Conservation (phyloP, 768 basidiomycete genomes). For the Amylocystis lapponica region DNA sequence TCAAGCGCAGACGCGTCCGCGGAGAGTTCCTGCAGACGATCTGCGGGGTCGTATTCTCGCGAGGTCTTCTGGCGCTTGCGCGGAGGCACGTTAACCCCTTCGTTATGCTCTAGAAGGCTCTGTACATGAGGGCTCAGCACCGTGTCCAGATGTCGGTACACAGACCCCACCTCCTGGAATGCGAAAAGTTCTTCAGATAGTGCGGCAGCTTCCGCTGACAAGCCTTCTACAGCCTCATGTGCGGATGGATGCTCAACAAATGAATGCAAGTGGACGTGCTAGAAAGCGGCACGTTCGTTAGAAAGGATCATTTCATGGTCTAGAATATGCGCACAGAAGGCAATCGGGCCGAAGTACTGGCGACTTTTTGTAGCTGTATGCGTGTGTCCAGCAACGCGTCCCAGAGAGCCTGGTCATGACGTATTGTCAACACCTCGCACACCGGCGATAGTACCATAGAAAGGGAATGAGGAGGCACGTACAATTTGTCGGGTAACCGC, state of each 20-base stretch:
- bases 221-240: conserved; percentile 39
- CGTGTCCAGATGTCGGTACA: background rate
- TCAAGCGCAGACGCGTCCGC: conserved; percentile 17
- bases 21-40: conserved; percentile 34
- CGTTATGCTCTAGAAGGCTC: conserved; percentile 33
- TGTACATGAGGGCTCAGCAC: conserved; percentile 12
- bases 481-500: conserved; percentile 84
- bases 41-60: conserved; percentile 39
- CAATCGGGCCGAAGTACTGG: conserved; percentile 57
- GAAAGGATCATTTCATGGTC: too few species aligned
- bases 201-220: conserved; percentile 54
- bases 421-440: background rate
- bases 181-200: conserved; percentile 65
- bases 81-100: conserved; percentile 41
- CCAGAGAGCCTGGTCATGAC: conserved; percentile 60
- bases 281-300: conserved; percentile 20
- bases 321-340: conserved; percentile 60
- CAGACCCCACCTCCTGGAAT: conserved; percentile 53
- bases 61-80: conserved; percentile 42
- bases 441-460: background rate
- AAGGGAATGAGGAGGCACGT: conserved; percentile 23
- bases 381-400: conserved; percentile 85
- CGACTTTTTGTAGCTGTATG: conserved; percentile 84
- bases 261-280: conserved; percentile 28
- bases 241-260: conserved; percentile 31